A percentile compares a stretch with the other conserved stretches of the same genome.
phyloP scores from a whole-genome alignment of 495 filamentous ascomycete genomes.

The Bryoglossum gracile region DNA sequence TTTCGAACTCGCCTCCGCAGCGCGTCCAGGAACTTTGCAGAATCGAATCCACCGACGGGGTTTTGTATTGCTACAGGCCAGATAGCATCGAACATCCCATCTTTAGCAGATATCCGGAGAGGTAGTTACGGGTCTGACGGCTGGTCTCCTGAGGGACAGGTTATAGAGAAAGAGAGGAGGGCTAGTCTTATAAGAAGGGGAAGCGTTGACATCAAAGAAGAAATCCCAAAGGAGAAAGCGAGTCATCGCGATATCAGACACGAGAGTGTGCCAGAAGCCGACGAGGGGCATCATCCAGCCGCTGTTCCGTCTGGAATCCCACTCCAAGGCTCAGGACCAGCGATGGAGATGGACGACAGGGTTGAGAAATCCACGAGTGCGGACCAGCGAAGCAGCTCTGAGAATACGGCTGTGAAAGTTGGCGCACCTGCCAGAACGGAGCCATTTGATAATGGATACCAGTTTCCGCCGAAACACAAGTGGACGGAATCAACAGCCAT shows the following conservation, averaged over 20 bases:
- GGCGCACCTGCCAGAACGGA: conserved; percentile 9
- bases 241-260: conserved; percentile 3
- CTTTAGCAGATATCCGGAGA: conserved; percentile 22
- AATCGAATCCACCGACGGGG: conserved; percentile 41
- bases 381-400: conserved; percentile 16
- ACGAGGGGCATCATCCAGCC: conserved; percentile 1
- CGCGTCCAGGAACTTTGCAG: conserved; percentile 38
- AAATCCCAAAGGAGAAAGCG: neutral
- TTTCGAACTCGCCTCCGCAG: conserved; percentile 30
- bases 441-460: conserved; percentile 52
- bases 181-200: conserved; percentile 10
- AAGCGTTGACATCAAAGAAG: conserved; percentile 4
- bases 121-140: conserved; percentile 22
- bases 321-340: neutral
- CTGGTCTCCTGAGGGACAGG: conserved; percentile 22
- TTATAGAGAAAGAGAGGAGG: conserved; percentile 19
- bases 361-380: conserved; percentile 7
- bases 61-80: conserved; percentile 47
- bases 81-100: conserved; percentile 26
- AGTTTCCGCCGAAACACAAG: conserved; percentile 60
- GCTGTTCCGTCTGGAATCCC: neutral
- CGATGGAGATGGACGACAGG: neutral
- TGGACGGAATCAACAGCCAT: conserved; percentile 47
- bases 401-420: conserved; percentile 1
- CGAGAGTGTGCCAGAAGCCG: conserved; percentile 13